These are phyloP conservation scores for Russula sp. DNA, from an alignment of 768 basidiomycete species.

Conservation along the genomic window DNA sequence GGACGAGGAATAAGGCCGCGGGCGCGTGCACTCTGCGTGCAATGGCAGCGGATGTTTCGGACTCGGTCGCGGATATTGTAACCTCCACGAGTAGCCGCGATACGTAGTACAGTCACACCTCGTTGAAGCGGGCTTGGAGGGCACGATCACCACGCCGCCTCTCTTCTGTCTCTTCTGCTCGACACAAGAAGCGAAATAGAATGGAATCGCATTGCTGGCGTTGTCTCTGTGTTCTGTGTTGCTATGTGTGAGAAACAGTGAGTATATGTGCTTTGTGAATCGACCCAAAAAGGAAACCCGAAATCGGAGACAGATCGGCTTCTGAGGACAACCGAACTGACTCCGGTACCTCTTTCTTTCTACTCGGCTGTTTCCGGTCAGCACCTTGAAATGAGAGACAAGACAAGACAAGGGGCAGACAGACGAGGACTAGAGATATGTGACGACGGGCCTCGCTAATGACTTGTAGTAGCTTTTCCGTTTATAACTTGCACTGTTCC, in stretches of 20 bases:
- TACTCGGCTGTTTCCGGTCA: background rate
- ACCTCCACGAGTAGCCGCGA: background rate
- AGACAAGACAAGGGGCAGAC: background rate
- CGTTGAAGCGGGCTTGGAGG: background rate
- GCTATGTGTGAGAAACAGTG: too few species aligned
- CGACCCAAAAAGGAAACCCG: background rate
- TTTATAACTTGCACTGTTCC: background rate
- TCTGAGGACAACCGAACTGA: constrained; percentile 7
- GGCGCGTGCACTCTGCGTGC: constrained; percentile 22
- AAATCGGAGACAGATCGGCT: constrained; percentile 13
- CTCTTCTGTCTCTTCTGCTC: background rate
- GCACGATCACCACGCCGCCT: background rate
- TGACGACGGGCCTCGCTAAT: background rate
- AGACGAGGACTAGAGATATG: background rate
- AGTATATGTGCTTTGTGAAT: background rate
- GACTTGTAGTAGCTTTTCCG: background rate
- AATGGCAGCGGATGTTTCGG: background rate
- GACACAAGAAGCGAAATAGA: background rate
- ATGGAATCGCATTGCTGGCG: background rate
- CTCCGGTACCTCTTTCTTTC: background rate
- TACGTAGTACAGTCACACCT: background rate
- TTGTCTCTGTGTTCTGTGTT: background rate
- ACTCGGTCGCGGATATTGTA: background rate
- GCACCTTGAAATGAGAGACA: background rate
- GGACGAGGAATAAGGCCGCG: constrained; percentile 32